Percentiles rank a stretch among this genome's conserved stretches.
Evolutionary conservation across 306 rosid genomes (phyloP).

Genomic region (Gastrolobium bilobum): DNA sequence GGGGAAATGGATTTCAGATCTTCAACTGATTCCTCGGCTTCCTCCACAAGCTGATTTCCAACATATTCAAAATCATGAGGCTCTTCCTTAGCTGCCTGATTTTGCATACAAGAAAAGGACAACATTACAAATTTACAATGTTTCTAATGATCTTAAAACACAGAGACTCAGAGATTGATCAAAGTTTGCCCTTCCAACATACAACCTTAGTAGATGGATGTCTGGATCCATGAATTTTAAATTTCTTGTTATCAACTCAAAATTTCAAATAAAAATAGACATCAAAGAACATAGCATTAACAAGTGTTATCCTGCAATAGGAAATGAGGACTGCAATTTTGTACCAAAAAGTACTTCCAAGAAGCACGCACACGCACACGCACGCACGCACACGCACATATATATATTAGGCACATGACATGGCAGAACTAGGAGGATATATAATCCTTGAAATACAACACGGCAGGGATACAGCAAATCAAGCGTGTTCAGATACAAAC

Average conservation of each 20-base stretch:
- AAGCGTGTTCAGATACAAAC: neutral
- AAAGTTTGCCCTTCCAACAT: slow-evolving; percentile 11
- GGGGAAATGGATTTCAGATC: slow-evolving; percentile 56
- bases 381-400: neutral
- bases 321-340: neutral
- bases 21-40: slow-evolving; percentile 50
- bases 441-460: neutral
- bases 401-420: neutral
- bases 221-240: neutral
- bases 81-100: slow-evolving; percentile 65
- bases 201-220: slow-evolving; percentile 13
- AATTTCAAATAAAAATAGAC: slow-evolving; percentile 1
- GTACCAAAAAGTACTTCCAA: slow-evolving; percentile 12
- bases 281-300: neutral
- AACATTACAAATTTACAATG: slow-evolving; percentile 27
- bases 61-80: slow-evolving; percentile 53
- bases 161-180: neutral
- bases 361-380: slow-evolving; percentile 1
- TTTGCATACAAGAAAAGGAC: slow-evolving; percentile 54
- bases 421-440: slow-evolving; percentile 8
- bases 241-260: slow-evolving; percentile 28
- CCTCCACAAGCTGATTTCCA: slow-evolving; percentile 54
- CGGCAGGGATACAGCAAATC: neutral
- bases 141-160: slow-evolving; percentile 35
- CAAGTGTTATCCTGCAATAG: neutral